Evolutionary conservation across 139 green algal species (phyloP).

Genomic region (Chlorella vulgaris): DNA sequence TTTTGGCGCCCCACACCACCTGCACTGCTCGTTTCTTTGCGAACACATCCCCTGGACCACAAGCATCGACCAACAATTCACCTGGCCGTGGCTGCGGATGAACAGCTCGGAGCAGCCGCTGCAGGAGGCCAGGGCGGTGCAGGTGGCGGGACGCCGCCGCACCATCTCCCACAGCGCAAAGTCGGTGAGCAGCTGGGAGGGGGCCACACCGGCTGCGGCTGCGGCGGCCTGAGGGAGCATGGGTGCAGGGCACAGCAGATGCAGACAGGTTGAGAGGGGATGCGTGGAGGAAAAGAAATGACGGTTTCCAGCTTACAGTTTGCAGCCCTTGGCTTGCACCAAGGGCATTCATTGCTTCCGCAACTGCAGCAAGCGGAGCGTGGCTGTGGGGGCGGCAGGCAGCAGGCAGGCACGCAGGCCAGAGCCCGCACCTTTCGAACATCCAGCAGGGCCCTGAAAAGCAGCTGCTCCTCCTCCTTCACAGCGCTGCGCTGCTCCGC

Average conservation of each 20-base stretch:
- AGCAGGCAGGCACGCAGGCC: background rate
- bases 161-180: conserved; percentile 39
- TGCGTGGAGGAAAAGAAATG: too few species aligned
- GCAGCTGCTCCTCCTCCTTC: conserved; percentile 20
- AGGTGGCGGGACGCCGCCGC: conserved; percentile 16
- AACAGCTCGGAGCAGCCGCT: conserved; percentile 30
- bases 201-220: background rate
- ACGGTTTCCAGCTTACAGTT: too few species aligned
- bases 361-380: too few species aligned
- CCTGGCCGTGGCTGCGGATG: conserved; percentile 13
- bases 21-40: too few species aligned
- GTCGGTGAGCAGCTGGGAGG: conserved; percentile 33
- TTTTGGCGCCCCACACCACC: background rate
- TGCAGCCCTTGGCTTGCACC: too few species aligned
- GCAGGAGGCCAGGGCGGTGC: conserved; percentile 1
- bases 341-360: too few species aligned
- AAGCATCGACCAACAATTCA: background rate
- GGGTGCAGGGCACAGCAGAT: too few species aligned
- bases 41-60: too few species aligned
- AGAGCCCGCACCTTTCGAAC: conserved; percentile 31
- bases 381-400: too few species aligned
- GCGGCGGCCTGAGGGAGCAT: conserved; percentile 26
- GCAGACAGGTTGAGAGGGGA: too few species aligned
- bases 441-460: conserved; percentile 19
- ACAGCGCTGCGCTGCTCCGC: background rate